A percentile compares a stretch with the other conserved stretches of the same genome.
phyloP scores from a whole-genome alignment of 2,329 filamentous ascomycete species.

The Colletotrichum filicis region DNA sequence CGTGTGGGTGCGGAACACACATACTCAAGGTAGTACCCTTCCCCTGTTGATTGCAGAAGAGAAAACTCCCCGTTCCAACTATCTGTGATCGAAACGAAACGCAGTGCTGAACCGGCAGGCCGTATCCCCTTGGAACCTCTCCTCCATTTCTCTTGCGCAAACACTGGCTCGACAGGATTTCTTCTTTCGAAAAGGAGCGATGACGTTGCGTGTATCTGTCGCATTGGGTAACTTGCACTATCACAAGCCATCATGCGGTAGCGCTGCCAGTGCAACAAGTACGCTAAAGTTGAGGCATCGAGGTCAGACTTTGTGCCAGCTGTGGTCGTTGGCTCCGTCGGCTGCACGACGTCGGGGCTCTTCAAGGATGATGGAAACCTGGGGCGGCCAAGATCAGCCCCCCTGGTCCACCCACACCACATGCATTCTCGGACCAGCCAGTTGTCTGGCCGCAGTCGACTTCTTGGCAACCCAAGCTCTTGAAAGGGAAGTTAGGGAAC shows the following conservation, averaged over 20 bases:
- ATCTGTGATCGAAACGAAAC: constrained; percentile 17
- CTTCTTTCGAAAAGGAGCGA: neutral
- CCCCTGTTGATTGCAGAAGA: constrained; percentile 4
- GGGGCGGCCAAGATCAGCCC: constrained; percentile 33
- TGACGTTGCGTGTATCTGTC: constrained; percentile 2
- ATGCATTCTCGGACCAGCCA: constrained; percentile 18
- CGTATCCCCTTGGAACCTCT: neutral
- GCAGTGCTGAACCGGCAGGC: neutral
- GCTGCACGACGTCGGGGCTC: constrained; percentile 23
- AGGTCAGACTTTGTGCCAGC: neutral
- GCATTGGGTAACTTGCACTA: neutral
- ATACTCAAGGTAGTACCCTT: neutral
- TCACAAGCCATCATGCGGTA: neutral
- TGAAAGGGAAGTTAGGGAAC: neutral
- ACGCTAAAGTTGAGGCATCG: neutral
- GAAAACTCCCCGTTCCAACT: neutral
- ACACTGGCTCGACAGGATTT: neutral
- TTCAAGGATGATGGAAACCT: constrained; percentile 30
- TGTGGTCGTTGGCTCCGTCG: neutral
- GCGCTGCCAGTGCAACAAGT: neutral
- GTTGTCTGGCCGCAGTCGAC: constrained; percentile 6
- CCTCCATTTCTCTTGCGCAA: neutral
- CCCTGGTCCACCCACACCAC: constrained; percentile 24
- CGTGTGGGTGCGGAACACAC: too few species aligned
- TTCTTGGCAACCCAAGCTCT: constrained; percentile 29